Conservation (phyloP, 2,329 filamentous ascomycete species). For the Purpureocillium takamizusanense region DNA sequence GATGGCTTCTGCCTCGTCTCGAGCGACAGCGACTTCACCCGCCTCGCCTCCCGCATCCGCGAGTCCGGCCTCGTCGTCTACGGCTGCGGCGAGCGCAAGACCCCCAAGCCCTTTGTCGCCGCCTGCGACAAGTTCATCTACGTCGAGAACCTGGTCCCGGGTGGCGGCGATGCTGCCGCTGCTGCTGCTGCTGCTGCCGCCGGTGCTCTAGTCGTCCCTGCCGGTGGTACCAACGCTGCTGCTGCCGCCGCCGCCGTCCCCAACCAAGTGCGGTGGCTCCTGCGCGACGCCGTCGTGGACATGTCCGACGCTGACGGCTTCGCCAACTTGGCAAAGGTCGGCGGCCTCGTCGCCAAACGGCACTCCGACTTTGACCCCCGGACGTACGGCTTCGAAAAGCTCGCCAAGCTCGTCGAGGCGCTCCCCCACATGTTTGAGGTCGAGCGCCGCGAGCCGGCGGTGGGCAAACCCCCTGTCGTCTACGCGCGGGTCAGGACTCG, state of each 20-base stretch:
- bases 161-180: neutral
- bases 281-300: constrained; percentile 11
- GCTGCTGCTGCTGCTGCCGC: too few species aligned
- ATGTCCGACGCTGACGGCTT: constrained; percentile 16
- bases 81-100: constrained; percentile 22
- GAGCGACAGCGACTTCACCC: constrained; percentile 26
- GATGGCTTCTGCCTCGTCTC: constrained; percentile 24
- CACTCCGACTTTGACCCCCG: constrained; percentile 21
- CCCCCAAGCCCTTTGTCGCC: constrained; percentile 19
- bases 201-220: too few species aligned
- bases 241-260: too few species aligned
- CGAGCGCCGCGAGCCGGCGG: neutral
- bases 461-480: constrained; percentile 3
- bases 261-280: neutral
- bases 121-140: constrained; percentile 25
- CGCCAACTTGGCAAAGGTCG: constrained; percentile 17
- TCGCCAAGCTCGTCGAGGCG: constrained; percentile 9
- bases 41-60: constrained; percentile 22
- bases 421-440: constrained; percentile 3
- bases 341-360: constrained; percentile 13
- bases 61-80: constrained; percentile 22
- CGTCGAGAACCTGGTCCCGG: constrained; percentile 10
- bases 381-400: constrained; percentile 16
- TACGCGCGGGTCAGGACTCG: neutral
- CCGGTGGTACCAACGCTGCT: too few species aligned